Evolutionary conservation across 371 early-diverging fungal genomes (phyloP).

Genomic region (Mortierella sp.): DNA sequence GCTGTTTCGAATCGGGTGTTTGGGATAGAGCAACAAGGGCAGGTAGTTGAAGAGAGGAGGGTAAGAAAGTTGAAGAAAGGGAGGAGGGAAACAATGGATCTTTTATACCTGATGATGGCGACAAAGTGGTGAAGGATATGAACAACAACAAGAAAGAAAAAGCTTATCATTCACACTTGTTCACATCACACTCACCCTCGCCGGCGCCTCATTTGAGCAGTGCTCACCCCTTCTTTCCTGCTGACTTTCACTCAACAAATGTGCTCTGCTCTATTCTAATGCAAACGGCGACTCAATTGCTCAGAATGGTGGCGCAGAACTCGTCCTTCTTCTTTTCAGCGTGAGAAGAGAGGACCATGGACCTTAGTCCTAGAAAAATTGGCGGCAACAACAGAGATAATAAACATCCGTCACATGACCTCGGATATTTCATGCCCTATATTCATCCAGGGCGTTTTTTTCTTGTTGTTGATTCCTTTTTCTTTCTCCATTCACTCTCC

Average conservation of each 20-base stretch:
- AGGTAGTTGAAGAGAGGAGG: too few species aligned
- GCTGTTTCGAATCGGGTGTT: too few species aligned
- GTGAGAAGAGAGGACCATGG: neutral
- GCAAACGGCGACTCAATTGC: neutral
- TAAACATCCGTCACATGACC: neutral
- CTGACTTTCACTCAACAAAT: neutral
- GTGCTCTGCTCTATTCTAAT: neutral
- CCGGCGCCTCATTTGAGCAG: neutral
- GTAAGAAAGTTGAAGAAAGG: too few species aligned
- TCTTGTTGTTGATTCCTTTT: neutral
- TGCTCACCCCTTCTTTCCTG: neutral
- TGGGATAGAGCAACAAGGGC: too few species aligned
- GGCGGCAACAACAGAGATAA: neutral
- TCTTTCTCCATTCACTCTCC: neutral
- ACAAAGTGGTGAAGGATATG: too few species aligned
- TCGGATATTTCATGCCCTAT: neutral
- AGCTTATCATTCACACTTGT: neutral
- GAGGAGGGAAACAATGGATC: too few species aligned
- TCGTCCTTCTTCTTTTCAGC: neutral
- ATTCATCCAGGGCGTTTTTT: neutral
- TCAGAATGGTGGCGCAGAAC: neutral
- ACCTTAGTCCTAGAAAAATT: neutral
- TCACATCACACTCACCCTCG: neutral
- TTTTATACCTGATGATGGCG: too few species aligned
- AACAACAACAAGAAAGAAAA: too few species aligned